These are phyloP conservation scores for Aspergillus hortae DNA, from an alignment of 2,329 filamentous ascomycete genomes.

Conservation along the genomic window DNA sequence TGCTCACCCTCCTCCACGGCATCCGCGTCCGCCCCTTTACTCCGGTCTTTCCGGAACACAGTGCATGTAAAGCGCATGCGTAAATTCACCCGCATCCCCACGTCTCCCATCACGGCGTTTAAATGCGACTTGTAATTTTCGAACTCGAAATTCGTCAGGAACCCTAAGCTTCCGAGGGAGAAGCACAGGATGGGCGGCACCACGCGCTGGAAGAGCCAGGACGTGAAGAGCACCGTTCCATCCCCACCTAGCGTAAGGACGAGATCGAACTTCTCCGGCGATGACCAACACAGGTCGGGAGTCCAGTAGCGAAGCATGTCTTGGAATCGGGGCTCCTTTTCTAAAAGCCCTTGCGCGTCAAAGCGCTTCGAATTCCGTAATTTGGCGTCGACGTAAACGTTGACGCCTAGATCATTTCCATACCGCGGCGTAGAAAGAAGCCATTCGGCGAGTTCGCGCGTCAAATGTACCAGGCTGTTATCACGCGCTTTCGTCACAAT, in stretches of 20 bases:
- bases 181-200: slow-evolving; percentile 93
- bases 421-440: slow-evolving; percentile 85
- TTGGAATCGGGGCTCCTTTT: slow-evolving; percentile 70
- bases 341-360: slow-evolving; percentile 67
- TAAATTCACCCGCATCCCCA: slow-evolving; percentile 94
- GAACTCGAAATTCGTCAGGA: slow-evolving; percentile 96
- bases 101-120: slow-evolving; percentile 84
- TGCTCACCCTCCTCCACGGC: slow-evolving; percentile 86
- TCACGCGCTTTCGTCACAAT: slow-evolving; percentile 97
- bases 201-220: slow-evolving; percentile 93
- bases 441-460: slow-evolving; percentile 83
- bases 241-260: slow-evolving; percentile 92
- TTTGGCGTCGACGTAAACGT: slow-evolving; percentile 98
- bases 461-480: slow-evolving; percentile 85
- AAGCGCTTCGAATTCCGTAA: slow-evolving; percentile 85
- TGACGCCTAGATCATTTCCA: slow-evolving; percentile 83
- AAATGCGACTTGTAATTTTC: slow-evolving; percentile 83
- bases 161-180: slow-evolving; percentile 85
- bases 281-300: slow-evolving; percentile 88
- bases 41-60: slow-evolving; percentile 70
- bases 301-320: slow-evolving; percentile 94
- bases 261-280: slow-evolving; percentile 91
- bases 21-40: slow-evolving; percentile 45
- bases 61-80: slow-evolving; percentile 99
- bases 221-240: slow-evolving; percentile 93